phyloP scores from a whole-genome alignment of 2,329 filamentous ascomycete species.

The Sordariomycetes sp. region DNA sequence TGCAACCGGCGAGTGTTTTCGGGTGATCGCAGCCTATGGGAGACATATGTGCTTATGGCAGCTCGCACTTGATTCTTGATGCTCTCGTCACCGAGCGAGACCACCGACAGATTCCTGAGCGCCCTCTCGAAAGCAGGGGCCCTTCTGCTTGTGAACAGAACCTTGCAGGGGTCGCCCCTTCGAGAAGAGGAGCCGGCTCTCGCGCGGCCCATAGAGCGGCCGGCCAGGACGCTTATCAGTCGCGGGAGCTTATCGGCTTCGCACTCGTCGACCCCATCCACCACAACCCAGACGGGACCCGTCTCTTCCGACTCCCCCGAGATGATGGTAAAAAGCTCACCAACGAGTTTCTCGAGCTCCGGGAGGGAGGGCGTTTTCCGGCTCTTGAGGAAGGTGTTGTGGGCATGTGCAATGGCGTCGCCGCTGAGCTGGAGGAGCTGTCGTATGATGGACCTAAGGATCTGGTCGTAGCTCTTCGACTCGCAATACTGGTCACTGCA shows the following conservation, averaged over 20 bases:
- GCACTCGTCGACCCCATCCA: constrained; percentile 5
- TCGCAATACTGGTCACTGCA: not conserved
- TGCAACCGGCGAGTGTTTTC: constrained; percentile 1
- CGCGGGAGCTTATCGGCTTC: not conserved
- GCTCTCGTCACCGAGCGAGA: constrained; percentile 17
- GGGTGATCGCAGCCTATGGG: constrained; percentile 5
- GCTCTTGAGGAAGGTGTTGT: not conserved
- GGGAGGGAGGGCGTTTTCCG: not conserved
- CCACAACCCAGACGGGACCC: not conserved
- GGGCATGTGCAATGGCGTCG: constrained; percentile 1
- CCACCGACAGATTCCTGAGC: constrained; percentile 8
- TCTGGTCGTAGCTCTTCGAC: not conserved
- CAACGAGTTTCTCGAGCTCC: constrained; percentile 2
- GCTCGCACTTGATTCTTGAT: constrained; percentile 4
- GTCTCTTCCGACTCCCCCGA: constrained; percentile 4
- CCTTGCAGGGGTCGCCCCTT: not conserved
- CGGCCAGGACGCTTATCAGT: not conserved
- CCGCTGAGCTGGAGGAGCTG: constrained; percentile 1
- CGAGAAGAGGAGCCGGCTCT: not conserved
- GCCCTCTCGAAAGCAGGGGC: constrained; percentile 2
- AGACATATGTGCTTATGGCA: constrained; percentile 13
- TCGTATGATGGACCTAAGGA: constrained; percentile 6
- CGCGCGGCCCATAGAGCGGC: not conserved
- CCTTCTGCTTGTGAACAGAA: constrained; percentile 1
- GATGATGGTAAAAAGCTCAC: not conserved